Percentiles rank a stretch among this genome's conserved stretches.
These are phyloP conservation scores for Claviceps arundinis DNA, from an alignment of 2,329 filamentous ascomycete genomes.

Conservation along the genomic window DNA sequence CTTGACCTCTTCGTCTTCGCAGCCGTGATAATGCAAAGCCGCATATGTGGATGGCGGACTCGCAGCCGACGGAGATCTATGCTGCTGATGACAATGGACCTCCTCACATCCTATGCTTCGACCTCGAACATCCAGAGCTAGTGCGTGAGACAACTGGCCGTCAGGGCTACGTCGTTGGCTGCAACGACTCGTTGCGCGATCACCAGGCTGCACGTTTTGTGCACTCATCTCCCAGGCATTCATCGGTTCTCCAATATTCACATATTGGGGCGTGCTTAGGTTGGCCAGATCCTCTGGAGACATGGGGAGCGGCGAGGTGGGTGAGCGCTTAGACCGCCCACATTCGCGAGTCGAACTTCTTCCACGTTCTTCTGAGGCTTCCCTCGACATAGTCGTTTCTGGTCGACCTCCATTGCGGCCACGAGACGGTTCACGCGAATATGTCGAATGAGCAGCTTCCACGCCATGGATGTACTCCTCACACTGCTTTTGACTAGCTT, in stretches of 20 bases:
- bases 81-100: constrained; percentile 29
- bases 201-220: constrained; percentile 20
- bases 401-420: constrained; percentile 36
- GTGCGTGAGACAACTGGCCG: constrained; percentile 21
- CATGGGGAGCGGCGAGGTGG: constrained; percentile 88
- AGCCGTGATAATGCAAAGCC: constrained; percentile 23
- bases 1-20: constrained; percentile 51
- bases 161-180: constrained; percentile 35
- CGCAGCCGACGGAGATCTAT: constrained; percentile 65
- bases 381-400: constrained; percentile 39
- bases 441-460: constrained; percentile 55
- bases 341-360: constrained; percentile 52
- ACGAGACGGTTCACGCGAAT: constrained; percentile 32
- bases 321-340: constrained; percentile 68
- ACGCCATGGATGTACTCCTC: constrained; percentile 81
- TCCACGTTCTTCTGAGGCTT: constrained; percentile 57
- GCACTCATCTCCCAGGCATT: constrained; percentile 31
- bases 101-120: constrained; percentile 48
- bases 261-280: constrained; percentile 34
- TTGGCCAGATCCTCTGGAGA: constrained; percentile 73
- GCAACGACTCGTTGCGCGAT: constrained; percentile 36
- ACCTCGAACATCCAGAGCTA: constrained; percentile 41
- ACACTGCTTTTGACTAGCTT: constrained; percentile 45
- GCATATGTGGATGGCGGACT: constrained; percentile 53
- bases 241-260: constrained; percentile 24